Evolutionary conservation across 1,284 basidiomycete genomes (phyloP).

Genomic region (Termitomyces sp.): DNA sequence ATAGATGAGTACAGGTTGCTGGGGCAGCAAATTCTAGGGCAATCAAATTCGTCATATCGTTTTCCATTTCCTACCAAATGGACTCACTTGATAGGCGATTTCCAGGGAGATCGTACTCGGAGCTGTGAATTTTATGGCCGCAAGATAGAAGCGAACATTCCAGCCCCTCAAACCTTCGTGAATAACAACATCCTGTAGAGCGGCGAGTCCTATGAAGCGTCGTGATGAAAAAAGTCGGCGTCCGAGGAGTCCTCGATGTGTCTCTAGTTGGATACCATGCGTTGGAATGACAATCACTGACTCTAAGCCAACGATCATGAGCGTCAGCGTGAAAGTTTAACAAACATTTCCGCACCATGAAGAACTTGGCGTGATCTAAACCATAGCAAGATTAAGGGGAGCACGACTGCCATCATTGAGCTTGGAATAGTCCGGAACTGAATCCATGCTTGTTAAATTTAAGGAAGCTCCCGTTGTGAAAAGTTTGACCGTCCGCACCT

Average conservation of each 20-base stretch:
- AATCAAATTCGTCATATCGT: not conserved
- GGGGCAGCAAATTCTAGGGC: slow-evolving; percentile 58
- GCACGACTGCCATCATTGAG: not conserved
- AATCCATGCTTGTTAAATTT: not conserved
- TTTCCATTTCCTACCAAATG: not conserved
- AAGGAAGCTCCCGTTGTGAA: not conserved
- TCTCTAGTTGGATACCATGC: slow-evolving; percentile 70
- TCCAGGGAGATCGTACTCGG: slow-evolving; percentile 31
- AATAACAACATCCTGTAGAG: slow-evolving; percentile 59
- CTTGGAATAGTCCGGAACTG: not conserved
- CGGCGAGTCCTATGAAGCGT: slow-evolving; percentile 54
- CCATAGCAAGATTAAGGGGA: not conserved
- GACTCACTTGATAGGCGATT: slow-evolving; percentile 50
- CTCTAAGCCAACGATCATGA: slow-evolving; percentile 37
- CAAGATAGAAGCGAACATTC: slow-evolving; percentile 67
- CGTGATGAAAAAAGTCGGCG: slow-evolving; percentile 42
- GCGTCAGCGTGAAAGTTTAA: not conserved
- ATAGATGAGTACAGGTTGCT: slow-evolving; percentile 53
- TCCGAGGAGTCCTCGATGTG: slow-evolving; percentile 50
- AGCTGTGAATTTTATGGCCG: slow-evolving; percentile 36
- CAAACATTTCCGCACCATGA: not conserved
- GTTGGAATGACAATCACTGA: slow-evolving; percentile 61
- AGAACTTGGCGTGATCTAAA: not conserved
- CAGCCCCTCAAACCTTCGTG: slow-evolving; percentile 69
- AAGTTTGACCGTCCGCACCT: not conserved